Evolutionary conservation across 2,329 filamentous ascomycete genomes (phyloP).

Genomic region (Diplodia intermedia): DNA sequence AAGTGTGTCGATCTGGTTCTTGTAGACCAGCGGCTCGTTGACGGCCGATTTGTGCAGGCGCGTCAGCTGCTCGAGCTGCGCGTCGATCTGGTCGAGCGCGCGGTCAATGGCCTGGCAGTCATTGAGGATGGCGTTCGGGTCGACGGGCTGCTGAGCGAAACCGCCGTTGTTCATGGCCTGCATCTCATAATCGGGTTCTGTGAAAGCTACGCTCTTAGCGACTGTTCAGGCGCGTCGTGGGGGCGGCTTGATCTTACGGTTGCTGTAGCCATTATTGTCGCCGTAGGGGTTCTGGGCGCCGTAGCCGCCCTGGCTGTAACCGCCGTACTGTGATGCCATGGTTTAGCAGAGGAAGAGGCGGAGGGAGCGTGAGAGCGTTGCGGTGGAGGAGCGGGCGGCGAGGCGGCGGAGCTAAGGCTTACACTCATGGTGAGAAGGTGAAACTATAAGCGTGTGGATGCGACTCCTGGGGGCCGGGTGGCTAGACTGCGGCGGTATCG

Average conservation of each 20-base stretch:
- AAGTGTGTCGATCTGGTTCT: slow-evolving; percentile 74
- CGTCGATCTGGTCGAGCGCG: slow-evolving; percentile 76
- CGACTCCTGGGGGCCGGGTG: slow-evolving; percentile 25
- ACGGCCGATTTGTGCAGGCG: slow-evolving; percentile 74
- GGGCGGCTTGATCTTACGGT: slow-evolving; percentile 37
- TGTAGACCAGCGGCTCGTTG: slow-evolving; percentile 75
- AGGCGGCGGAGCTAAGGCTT: slow-evolving; percentile 19
- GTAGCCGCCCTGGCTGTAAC: slow-evolving; percentile 51
- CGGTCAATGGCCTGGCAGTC: slow-evolving; percentile 82
- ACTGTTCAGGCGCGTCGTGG: slow-evolving; percentile 35
- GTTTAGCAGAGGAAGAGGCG: slow-evolving; percentile 16
- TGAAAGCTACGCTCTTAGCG: slow-evolving; percentile 44
- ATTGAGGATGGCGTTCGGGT: slow-evolving; percentile 82
- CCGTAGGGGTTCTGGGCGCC: slow-evolving; percentile 53
- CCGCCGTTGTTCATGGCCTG: slow-evolving; percentile 64
- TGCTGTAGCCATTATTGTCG: slow-evolving; percentile 31
- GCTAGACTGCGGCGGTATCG: slow-evolving; percentile 17
- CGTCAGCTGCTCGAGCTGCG: slow-evolving; percentile 74
- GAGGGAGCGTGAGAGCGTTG: background rate
- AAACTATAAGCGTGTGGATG: slow-evolving; percentile 29
- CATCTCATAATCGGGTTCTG: slow-evolving; percentile 69
- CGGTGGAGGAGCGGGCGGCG: background rate
- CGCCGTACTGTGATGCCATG: slow-evolving; percentile 48
- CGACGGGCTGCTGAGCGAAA: slow-evolving; percentile 40
- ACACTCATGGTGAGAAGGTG: slow-evolving; percentile 32